phyloP scores from a whole-genome alignment of 2,329 filamentous ascomycete species.

The Trichophyton verrucosum region DNA sequence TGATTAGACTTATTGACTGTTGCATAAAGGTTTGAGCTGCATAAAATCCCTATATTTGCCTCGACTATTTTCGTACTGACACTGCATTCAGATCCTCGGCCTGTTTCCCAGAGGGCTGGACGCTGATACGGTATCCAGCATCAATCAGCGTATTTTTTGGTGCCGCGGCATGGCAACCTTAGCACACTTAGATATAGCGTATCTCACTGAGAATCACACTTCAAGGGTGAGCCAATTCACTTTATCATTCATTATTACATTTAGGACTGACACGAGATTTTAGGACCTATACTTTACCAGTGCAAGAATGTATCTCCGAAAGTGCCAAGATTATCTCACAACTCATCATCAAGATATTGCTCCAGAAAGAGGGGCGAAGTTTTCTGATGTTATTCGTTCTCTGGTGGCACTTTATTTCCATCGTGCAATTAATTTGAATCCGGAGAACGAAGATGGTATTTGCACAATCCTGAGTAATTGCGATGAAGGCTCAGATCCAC shows the following conservation, averaged over 20 bases:
- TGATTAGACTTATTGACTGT: slow-evolving; percentile 43
- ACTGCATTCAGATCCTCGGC: slow-evolving; percentile 28
- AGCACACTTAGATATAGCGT: slow-evolving; percentile 31
- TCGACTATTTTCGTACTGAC: not conserved
- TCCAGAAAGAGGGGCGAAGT: slow-evolving; percentile 50
- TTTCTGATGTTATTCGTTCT: not conserved
- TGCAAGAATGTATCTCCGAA: slow-evolving; percentile 38
- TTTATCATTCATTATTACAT: too few species aligned
- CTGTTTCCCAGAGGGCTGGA: slow-evolving; percentile 21
- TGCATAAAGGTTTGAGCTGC: slow-evolving; percentile 30
- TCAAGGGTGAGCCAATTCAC: too few species aligned
- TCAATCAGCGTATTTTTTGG: slow-evolving; percentile 50
- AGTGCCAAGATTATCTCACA: slow-evolving; percentile 52
- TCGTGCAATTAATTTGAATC: not conserved
- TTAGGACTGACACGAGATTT: not conserved
- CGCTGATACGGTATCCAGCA: slow-evolving; percentile 29
- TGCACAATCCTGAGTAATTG: not conserved
- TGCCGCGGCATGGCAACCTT: slow-evolving; percentile 55
- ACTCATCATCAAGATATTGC: slow-evolving; percentile 29
- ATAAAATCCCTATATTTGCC: not conserved
- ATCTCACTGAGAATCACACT: too few species aligned
- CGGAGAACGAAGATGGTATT: not conserved
- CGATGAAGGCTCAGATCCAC: not conserved
- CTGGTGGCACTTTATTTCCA: not conserved
- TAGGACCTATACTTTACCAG: slow-evolving; percentile 49